Evolutionary conservation across 192 early-diverging fungal species (phyloP), one percentile per base, ranked within the genome.

Genomic region (Chytriomyces hyalinus): DNA sequence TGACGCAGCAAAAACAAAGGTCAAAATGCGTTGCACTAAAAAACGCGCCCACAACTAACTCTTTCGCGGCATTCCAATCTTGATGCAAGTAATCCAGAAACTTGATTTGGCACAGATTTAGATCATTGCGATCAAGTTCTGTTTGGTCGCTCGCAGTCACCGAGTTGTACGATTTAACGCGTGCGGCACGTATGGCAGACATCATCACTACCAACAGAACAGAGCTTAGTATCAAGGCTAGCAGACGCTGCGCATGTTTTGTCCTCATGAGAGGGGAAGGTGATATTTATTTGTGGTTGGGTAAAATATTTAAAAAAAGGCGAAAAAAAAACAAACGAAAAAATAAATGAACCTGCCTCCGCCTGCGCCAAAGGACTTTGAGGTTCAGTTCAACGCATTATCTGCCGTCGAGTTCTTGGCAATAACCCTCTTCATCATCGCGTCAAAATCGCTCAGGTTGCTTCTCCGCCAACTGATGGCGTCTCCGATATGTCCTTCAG

Each of bases 401-500:
- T n/a, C 53, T 13, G 53, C 13, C 20, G 3, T 15, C 1, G 63
- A 65, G 63, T 22, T 65, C 17, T 4, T 13, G 11, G 24, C 26
- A 26, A 15, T 65, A 1, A 28, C 63, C 26, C 20, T 57, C 24
- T 5, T 60, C 17, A 17, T 60, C 57, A 22, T 60, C 57, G 57
- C 57, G 15, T 22, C 22, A 22, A 4, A n/a, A 20, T 48, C 49
- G 26, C 48, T 28, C n/a, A 76, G 75, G 75, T 76, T 13, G 47
- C 75, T 36, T 17, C 36, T 7, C 65, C 65, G 15, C 75, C 75
- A 7, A 76, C 75, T 1, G 75, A 76, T 49, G 75, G 75, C 44
- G 60, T 98, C 74, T 94, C 93, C 17, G 89, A 87, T 61, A 73
- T 99, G 28, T 78, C 88, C 45, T 99, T 96, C 80, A 93, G 91